Conservation (phyloP, 1,139 yeast species). For the Eremothecium sinecaudum region DNA sequence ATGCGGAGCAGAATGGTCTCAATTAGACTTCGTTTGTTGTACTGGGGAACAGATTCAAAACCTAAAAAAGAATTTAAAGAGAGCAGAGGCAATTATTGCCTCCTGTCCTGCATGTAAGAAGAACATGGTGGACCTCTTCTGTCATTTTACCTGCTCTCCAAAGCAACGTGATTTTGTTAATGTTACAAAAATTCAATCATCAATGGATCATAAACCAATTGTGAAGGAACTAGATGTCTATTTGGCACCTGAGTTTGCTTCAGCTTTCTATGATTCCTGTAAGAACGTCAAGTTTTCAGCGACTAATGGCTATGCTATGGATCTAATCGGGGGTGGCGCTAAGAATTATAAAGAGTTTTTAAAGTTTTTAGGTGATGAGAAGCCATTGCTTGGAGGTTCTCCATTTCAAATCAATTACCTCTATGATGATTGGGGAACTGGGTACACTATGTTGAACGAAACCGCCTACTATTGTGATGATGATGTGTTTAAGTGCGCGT, state of each 20-base stretch:
- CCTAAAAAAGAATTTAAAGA: slow-evolving; percentile 48
- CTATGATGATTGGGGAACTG: slow-evolving; percentile 32
- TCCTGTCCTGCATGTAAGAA: slow-evolving; percentile 92
- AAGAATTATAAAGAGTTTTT: slow-evolving; percentile 59
- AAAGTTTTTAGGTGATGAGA: slow-evolving; percentile 87
- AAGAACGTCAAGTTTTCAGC: slow-evolving; percentile 86
- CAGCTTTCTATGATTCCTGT: slow-evolving; percentile 69
- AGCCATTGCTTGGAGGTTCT: slow-evolving; percentile 87
- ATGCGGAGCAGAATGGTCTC: slow-evolving; percentile 64
- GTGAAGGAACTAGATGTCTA: slow-evolving; percentile 65
- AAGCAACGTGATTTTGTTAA: slow-evolving; percentile 68
- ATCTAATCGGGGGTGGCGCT: slow-evolving; percentile 94
- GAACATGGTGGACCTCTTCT: slow-evolving; percentile 77
- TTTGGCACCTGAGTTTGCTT: slow-evolving; percentile 53
- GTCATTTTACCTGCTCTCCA: slow-evolving; percentile 86
- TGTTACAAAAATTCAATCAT: slow-evolving; percentile 45
- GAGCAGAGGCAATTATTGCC: slow-evolving; percentile 70
- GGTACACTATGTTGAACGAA: slow-evolving; percentile 21
- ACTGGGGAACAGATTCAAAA: slow-evolving; percentile 40
- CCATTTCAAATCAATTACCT: slow-evolving; percentile 86
- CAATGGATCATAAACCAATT: slow-evolving; percentile 48
- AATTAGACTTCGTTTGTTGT: slow-evolving; percentile 43
- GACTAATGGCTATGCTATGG: slow-evolving; percentile 95
- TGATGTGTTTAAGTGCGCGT: slow-evolving; percentile 61
- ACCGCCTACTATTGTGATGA: slow-evolving; percentile 45